Base-by-base conservation (phyloP, 805 yeast genomes). In the Metschnikowia continentalis region DNA sequence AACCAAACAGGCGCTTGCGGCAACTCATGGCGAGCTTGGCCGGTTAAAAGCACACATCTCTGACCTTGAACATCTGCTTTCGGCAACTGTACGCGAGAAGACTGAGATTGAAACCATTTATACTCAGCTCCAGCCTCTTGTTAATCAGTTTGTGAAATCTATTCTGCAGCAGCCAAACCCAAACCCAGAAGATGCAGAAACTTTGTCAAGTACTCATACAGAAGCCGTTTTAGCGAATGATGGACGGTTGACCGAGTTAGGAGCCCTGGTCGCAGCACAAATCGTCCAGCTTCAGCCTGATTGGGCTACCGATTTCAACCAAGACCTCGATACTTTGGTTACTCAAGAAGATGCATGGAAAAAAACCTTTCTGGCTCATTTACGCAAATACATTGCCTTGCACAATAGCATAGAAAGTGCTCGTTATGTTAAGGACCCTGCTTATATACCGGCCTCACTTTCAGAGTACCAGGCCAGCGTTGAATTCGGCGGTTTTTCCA, bases 381-480 rank as follows among this genome's bases (percentile, higher is more conserved):
- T 73, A 35, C 59, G 65, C 37, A 62, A 61, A 41, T 72, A 63
- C 54, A 60, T 68, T 5, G 42, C 64, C 6, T 40, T 63, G 2
- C 68, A 64, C 41, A 64, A 70, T 36, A 53, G 61, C 17, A 44
- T 65, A 14, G 76, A 73, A 40, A 49, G 56, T 15, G 59, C 64
- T n/a, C 67, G 64, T 35, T 52, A 53, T 6, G 58, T 56, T 22
- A 50, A 38, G 3, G 68, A 70, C 47, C 54, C 57, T 2, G 50
- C 47, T 19, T 72, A 73, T 52, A 66, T 66, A 43, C 72, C 75
- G 2, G 56, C 57, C 7, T 62, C 58, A 46, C 46, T 69, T 47
- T 64, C 66, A 6, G 77, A 73, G 50, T 61, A 66, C 50, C 69
- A 65, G 48, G 76, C 75, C 5, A 65, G 73, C 39, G 57, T 71